A percentile compares a stretch with the other conserved stretches of the same genome.
Conservation (phyloP, 2,329 filamentous ascomycete genomes). For the Ascosphaera apis region DNA sequence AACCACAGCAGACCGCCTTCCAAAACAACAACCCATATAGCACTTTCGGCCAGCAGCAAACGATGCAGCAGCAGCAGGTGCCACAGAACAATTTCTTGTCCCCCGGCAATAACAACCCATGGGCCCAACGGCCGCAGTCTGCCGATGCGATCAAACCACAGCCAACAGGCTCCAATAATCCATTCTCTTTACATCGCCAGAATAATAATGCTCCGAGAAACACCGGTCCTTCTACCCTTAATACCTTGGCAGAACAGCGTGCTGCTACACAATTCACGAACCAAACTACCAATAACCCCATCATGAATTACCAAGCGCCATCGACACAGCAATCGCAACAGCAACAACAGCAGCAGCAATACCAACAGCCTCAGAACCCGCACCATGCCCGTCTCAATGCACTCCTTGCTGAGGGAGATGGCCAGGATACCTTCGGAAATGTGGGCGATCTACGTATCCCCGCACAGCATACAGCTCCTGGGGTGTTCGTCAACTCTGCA, state of each 20-base stretch:
- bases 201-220: slow-evolving; percentile 31
- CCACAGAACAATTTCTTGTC: slow-evolving; percentile 37
- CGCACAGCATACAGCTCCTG: slow-evolving; percentile 85
- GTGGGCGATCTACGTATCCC: slow-evolving; percentile 90
- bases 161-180: slow-evolving; percentile 92
- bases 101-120: slow-evolving; percentile 82
- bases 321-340: slow-evolving; percentile 16
- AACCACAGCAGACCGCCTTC: slow-evolving; percentile 37
- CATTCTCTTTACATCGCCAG: slow-evolving; percentile 51
- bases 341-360: slow-evolving; percentile 22
- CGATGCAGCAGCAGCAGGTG: slow-evolving; percentile 24
- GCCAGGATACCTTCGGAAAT: slow-evolving; percentile 93
- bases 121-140: slow-evolving; percentile 42
- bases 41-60: slow-evolving; percentile 20
- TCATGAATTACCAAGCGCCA: slow-evolving; percentile 24
- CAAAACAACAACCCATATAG: slow-evolving; percentile 35
- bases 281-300: slow-evolving; percentile 29
- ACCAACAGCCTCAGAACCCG: slow-evolving; percentile 23
- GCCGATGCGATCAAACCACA: slow-evolving; percentile 48
- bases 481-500: slow-evolving; percentile 89
- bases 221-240: slow-evolving; percentile 44
- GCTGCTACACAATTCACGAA: slow-evolving; percentile 36
- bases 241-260: slow-evolving; percentile 63
- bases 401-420: slow-evolving; percentile 66
- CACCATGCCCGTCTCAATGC: slow-evolving; percentile 58